Evolutionary conservation across 192 early-diverging fungal species (phyloP), one percentile per base, ranked within the genome.

Genomic region (Coemansia sp.): DNA sequence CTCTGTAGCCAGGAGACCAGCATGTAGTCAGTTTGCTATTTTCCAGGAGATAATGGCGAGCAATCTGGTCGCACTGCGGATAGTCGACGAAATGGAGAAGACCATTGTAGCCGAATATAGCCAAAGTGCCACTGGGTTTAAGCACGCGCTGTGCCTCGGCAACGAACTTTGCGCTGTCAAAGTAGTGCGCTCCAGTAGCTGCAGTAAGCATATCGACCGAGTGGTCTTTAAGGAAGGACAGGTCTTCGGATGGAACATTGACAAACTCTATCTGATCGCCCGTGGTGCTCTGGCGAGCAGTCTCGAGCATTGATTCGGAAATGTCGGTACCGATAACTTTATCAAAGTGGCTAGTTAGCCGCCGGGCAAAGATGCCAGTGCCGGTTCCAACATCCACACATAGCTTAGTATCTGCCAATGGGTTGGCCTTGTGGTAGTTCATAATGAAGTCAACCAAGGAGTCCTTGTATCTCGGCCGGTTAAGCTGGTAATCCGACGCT

Each of bases 151-250:
- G 42, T 17, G 67, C 60, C 32, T 75, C 71, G 8, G 28, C 28
- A 17, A 69, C 37, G 62, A 74, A 73, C 40, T 51, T 38, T 6
- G 58, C 40, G 18, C 56, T 28, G 23, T 75, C 41, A 41, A 80
- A 73, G 63, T 68, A 80, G 34, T 80, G 78, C 6, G 64, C 71
- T 0, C 54, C 71, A 2, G 60, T 63, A 8, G 78, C 71, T 16
- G 67, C 69, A 3, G 78, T 75, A 8, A 75, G 50, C 10, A 80
- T 43, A 41, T 80, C 71, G 6, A 71, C 77, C 1, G 64, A 61
- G 12, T 44, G 12, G 40, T 34, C 28, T 14, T 53, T 39, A 12
- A 74, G 39, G 21, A 63, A 63, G 26, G 39, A 11, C 20, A 74
- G 58, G 12, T 41, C 38, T 15, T 80, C 77, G 26, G 71, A 64